Evolutionary conservation across 2,329 filamentous ascomycete genomes (phyloP).

Genomic region (Pseudofabraea citricarpa): DNA sequence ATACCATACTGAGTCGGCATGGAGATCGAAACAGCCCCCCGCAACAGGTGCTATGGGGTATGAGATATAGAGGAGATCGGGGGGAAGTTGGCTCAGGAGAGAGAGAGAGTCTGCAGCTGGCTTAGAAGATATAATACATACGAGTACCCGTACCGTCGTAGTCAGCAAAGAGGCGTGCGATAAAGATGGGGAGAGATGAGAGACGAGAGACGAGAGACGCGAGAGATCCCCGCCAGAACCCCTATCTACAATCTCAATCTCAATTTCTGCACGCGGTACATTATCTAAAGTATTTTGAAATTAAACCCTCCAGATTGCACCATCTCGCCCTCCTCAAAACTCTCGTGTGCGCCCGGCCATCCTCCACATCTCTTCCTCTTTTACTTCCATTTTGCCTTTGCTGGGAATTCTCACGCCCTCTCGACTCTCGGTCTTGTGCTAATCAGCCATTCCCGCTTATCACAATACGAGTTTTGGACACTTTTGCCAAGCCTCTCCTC

Average conservation of each 20-base stretch:
- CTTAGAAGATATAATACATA: too few species aligned
- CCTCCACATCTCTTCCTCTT: background rate
- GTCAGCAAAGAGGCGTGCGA: background rate
- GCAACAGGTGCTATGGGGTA: too few species aligned
- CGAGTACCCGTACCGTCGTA: too few species aligned
- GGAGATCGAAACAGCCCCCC: too few species aligned
- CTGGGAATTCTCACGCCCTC: background rate
- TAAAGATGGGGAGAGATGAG: background rate
- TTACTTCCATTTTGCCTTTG: background rate
- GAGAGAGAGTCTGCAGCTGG: too few species aligned
- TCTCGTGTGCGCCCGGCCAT: background rate
- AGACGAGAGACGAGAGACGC: too few species aligned
- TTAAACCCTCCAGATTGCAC: background rate
- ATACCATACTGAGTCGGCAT: too few species aligned
- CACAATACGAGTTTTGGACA: background rate
- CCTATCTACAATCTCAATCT: background rate
- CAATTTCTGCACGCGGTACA: too few species aligned
- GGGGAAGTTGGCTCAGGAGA: too few species aligned
- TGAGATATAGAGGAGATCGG: too few species aligned
- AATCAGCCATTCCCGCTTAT: background rate
- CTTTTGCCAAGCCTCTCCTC: background rate
- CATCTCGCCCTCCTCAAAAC: background rate
- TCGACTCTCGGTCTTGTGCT: background rate
- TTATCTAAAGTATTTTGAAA: background rate
- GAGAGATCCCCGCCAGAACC: background rate